Evolutionary conservation across 176 grass and related monocot species (phyloP), one percentile per base, ranked within the genome.

Genomic region (Pontederia paniculata): DNA sequence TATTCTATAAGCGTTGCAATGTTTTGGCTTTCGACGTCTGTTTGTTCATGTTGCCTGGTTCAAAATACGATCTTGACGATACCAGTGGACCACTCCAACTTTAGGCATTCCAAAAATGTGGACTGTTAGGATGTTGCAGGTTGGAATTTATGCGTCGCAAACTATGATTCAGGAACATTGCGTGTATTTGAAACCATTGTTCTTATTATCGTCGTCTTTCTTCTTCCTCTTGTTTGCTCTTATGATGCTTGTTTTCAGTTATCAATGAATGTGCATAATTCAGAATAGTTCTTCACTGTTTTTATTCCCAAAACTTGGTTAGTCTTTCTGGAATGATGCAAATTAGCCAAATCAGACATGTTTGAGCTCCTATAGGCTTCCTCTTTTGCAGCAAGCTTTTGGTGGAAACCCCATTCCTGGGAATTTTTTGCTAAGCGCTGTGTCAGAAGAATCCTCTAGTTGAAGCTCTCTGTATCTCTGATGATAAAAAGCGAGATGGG

Each of bases 271-370:
- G 17, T 8, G 8, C 6, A 16, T n/a, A 1, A 17, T 7, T 17
- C 17, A n/a, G 17, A n/a, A 52, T 52, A 52, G 17, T 17, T 13
- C 17, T 17, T 52, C 17, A 13, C 6, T 14, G 17, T 52, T 17
- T 52, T 8, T 52, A 17, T 52, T 52, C 13, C 13, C 17, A n/a
- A 21, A 55, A 10, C 12, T 19, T n/a, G n/a, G n/a, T n/a, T 25
- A 17, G 25, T 13, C 45, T 18, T 77, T 43, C 73, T 87, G 74
- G 80, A 76, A 76, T 84, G 88, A 88, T 76, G 88, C 67, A 76
- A 84, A 74, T 69, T 94, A 88, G 68, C 83, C 74, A 88, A 88
- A 88, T 81, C 80, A 63, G 73, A 94, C 9, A 74, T 55, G 77
- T 62, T 50, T 74, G 77, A 78, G 80, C 77, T 88, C 87, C 65